phyloP scores from a whole-genome alignment of 176 grass and related monocot genomes.

The Lolium multiflorum region DNA sequence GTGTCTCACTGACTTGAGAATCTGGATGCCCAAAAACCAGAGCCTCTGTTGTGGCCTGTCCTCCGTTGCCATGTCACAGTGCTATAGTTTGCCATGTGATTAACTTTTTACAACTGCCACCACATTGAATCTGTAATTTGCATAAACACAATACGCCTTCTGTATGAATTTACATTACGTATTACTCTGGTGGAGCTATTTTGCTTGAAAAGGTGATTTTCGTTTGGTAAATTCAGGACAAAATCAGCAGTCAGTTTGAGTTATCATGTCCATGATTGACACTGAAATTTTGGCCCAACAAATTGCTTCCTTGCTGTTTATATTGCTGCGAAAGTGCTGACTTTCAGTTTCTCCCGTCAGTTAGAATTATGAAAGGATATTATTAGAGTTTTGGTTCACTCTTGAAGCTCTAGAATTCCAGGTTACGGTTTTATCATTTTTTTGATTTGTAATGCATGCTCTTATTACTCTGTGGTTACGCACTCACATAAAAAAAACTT shows the following conservation, averaged over 20 bases:
- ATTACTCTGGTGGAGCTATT: background rate
- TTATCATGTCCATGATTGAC: background rate
- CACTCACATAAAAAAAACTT: background rate
- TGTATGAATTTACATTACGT: background rate
- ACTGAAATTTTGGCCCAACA: background rate
- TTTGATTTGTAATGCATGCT: background rate
- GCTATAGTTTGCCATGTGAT: background rate
- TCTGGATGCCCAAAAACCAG: no score
- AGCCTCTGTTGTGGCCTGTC: background rate
- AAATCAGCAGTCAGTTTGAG: background rate
- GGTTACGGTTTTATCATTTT: background rate
- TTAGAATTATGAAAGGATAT: background rate
- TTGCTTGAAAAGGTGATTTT: background rate
- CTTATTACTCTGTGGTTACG: background rate
- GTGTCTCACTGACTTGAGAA: no score
- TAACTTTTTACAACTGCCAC: background rate
- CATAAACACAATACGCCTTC: background rate
- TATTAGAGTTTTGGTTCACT: background rate
- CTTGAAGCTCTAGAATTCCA: background rate
- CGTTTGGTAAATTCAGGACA: background rate
- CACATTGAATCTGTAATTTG: background rate
- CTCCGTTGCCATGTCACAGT: background rate
- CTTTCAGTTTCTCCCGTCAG: background rate
- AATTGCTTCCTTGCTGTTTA: background rate
- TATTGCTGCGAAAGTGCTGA: constrained; percentile 3